Conservation (phyloP, 2,329 filamentous ascomycete species). For the Colletotrichum orchidophilum region DNA sequence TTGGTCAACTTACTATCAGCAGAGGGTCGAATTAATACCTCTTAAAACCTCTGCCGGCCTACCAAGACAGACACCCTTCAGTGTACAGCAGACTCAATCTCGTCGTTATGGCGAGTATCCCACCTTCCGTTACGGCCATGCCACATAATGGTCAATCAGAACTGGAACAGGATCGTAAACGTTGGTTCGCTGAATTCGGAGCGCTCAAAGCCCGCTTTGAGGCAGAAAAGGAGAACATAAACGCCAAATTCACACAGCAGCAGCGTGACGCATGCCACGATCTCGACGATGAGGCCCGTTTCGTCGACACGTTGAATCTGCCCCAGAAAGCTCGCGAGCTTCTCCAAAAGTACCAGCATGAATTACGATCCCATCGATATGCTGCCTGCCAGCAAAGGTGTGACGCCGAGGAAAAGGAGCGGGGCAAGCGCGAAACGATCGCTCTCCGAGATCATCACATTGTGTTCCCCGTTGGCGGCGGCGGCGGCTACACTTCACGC, state of each 20-base stretch:
- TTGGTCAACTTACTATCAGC: background rate
- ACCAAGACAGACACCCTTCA: background rate
- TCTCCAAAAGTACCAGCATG: slow-evolving; percentile 14
- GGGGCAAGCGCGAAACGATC: slow-evolving; percentile 1
- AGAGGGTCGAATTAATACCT: too few relatives aligned
- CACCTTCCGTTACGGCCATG: background rate
- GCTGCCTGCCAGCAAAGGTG: slow-evolving; percentile 3
- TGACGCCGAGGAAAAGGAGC: background rate
- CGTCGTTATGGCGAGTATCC: slow-evolving; percentile 10
- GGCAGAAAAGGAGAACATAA: slow-evolving; percentile 9
- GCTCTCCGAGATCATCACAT: slow-evolving; percentile 16
- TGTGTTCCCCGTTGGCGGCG: slow-evolving; percentile 2
- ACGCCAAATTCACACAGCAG: slow-evolving; percentile 2
- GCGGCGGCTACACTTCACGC: background rate
- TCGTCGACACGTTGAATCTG: background rate
- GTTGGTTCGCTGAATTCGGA: slow-evolving; percentile 14
- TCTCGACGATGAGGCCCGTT: slow-evolving; percentile 14
- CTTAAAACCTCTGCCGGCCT: background rate
- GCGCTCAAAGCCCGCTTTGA: slow-evolving; percentile 17
- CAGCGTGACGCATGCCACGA: slow-evolving; percentile 15
- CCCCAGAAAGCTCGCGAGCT: slow-evolving; percentile 4
- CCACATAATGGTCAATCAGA: background rate
- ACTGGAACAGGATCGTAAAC: slow-evolving; percentile 21
- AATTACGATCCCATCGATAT: slow-evolving; percentile 21
- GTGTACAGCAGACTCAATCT: background rate